Evolutionary conservation across 257 asterid genomes (phyloP).

Genomic region (Salvia hispanica): DNA sequence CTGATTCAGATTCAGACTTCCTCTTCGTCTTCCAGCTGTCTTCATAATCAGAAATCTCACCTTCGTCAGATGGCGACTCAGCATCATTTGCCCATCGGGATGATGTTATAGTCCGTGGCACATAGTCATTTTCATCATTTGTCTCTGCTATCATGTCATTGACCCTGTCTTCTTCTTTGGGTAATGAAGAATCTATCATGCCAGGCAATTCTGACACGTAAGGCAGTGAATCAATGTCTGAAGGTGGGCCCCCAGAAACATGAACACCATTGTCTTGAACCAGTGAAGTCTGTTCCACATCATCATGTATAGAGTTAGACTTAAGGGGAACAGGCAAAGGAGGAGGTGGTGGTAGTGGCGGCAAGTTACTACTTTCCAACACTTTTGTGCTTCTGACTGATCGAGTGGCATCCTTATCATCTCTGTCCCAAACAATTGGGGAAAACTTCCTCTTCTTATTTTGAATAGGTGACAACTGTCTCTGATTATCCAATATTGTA

Average conservation of each 20-base stretch:
- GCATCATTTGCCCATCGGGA: conserved; percentile 89
- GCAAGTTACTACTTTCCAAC: conserved; percentile 34
- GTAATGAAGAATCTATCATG: conserved; percentile 36
- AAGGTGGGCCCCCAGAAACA: conserved; percentile 41
- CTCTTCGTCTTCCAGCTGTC: conserved; percentile 40
- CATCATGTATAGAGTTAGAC: conserved; percentile 33
- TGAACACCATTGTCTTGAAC: conserved; percentile 29
- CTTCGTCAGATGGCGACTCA: conserved; percentile 74
- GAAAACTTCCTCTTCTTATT: conserved; percentile 73
- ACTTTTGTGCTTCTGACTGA: conserved; percentile 38
- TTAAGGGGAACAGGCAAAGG: conserved; percentile 30
- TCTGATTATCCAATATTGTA: conserved; percentile 47
- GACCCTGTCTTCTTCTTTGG: conserved; percentile 36
- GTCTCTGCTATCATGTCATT: conserved; percentile 32
- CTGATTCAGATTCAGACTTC: conserved; percentile 45
- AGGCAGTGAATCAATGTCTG: conserved; percentile 31
- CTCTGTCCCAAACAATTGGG: conserved; percentile 91
- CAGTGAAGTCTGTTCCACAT: conserved; percentile 30
- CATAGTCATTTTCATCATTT: conserved; percentile 49
- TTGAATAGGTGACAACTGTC: conserved; percentile 35
- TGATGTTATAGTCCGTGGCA: conserved; percentile 55
- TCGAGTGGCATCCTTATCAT: conserved; percentile 49
- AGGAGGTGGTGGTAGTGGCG: conserved; percentile 48
- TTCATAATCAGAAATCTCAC: conserved; percentile 63
- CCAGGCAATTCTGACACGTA: conserved; percentile 37